Evolutionary conservation across 192 early-diverging fungal species (phyloP).

Genomic region (Diversispora epigaea): DNA sequence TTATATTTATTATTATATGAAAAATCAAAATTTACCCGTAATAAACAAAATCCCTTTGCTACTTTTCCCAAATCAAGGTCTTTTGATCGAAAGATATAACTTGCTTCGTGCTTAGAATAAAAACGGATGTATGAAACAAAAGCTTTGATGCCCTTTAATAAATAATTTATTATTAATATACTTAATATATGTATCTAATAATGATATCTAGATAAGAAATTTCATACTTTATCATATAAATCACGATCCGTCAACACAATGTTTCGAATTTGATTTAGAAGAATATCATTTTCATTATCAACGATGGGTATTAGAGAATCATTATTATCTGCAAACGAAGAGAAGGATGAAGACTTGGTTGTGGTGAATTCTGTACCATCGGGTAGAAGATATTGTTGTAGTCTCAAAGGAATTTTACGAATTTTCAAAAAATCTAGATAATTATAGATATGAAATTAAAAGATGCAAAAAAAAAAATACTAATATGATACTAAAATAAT

Average conservation of each 20-base stretch:
- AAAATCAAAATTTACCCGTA: slow-evolving; percentile 43
- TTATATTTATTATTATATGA: neutral
- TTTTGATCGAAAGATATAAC: slow-evolving; percentile 86
- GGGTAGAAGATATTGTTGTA: slow-evolving; percentile 50
- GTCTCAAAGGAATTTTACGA: slow-evolving; percentile 81
- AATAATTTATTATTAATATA: neutral
- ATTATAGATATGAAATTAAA: neutral
- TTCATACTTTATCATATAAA: slow-evolving; percentile 58
- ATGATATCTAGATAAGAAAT: neutral
- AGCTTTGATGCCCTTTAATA: slow-evolving; percentile 61
- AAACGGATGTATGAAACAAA: slow-evolving; percentile 91
- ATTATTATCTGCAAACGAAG: slow-evolving; percentile 33
- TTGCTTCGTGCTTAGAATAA: slow-evolving; percentile 93
- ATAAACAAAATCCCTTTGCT: slow-evolving; percentile 78
- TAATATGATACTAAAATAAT: neutral
- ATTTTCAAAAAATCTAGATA: slow-evolving; percentile 70
- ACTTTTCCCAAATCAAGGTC: slow-evolving; percentile 76
- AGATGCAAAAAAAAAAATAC: neutral
- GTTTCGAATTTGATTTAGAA: slow-evolving; percentile 57
- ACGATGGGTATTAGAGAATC: slow-evolving; percentile 29
- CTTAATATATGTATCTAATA: neutral
- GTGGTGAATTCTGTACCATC: slow-evolving; percentile 38
- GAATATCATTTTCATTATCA: slow-evolving; percentile 46
- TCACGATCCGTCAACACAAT: slow-evolving; percentile 73
- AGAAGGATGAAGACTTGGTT: slow-evolving; percentile 18